Conservation (phyloP, 1,284 basidiomycete genomes). For the Ganoderma lingzhi region DNA sequence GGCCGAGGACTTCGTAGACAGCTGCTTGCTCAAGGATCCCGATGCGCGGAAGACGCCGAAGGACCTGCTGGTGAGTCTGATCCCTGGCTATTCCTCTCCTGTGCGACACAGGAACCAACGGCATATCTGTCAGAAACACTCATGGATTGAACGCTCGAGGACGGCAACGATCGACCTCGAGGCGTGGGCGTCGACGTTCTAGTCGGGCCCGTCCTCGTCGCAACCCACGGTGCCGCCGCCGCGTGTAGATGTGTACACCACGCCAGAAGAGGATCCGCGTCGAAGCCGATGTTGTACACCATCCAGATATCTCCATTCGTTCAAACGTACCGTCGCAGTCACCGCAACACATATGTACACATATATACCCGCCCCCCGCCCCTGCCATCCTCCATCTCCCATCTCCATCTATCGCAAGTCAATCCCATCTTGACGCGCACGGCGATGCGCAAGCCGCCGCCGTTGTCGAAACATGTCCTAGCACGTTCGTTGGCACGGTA, state of each 20-base stretch:
- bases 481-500: slow-evolving; percentile 19
- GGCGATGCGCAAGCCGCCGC: slow-evolving; percentile 25
- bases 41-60: slow-evolving; percentile 81
- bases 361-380: slow-evolving; percentile 27
- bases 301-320: slow-evolving; percentile 4
- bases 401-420: slow-evolving; percentile 11
- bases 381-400: slow-evolving; percentile 11
- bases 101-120: slow-evolving; percentile 4
- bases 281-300: slow-evolving; percentile 20
- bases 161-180: slow-evolving; percentile 63
- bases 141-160: slow-evolving; percentile 63
- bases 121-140: slow-evolving; percentile 53
- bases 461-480: slow-evolving; percentile 20
- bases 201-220: slow-evolving; percentile 11
- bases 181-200: slow-evolving; percentile 71
- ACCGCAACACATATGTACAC: slow-evolving; percentile 24
- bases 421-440: slow-evolving; percentile 7
- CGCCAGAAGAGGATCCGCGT: slow-evolving; percentile 8
- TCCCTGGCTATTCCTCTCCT: slow-evolving; percentile 5
- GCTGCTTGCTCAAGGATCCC: slow-evolving; percentile 87
- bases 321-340: slow-evolving; percentile 1
- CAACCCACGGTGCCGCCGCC: slow-evolving; percentile 14
- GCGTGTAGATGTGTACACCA: slow-evolving; percentile 21
- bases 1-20: slow-evolving; percentile 84
- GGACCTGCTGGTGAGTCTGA: slow-evolving; percentile 73